Conservation (phyloP, 1,284 basidiomycete genomes). For the Heterobasidion irregulare region DNA sequence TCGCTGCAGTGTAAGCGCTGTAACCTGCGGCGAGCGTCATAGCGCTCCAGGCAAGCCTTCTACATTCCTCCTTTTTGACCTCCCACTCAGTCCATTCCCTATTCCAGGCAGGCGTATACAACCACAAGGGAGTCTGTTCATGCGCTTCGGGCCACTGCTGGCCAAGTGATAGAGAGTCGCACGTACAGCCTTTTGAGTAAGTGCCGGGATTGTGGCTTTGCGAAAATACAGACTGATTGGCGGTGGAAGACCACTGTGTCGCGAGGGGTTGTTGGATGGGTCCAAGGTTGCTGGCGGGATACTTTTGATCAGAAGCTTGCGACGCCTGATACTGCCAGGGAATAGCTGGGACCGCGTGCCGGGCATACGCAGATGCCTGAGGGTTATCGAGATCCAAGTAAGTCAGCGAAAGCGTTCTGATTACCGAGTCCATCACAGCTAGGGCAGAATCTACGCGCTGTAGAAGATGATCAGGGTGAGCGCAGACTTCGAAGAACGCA, state of each 20-base stretch:
- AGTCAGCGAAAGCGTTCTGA: constrained; percentile 50
- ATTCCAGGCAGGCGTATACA: constrained; percentile 56
- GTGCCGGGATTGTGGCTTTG: neutral
- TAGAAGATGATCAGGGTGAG: constrained; percentile 51
- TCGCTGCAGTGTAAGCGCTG: constrained; percentile 49
- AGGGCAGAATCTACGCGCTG: constrained; percentile 49
- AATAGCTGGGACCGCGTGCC: too few relatives aligned
- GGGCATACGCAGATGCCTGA: constrained; percentile 33
- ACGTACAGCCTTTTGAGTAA: constrained; percentile 32
- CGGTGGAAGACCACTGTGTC: neutral
- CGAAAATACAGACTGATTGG: neutral
- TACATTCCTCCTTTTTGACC: constrained; percentile 59
- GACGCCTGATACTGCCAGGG: too few relatives aligned
- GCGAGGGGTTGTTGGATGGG: too few relatives aligned
- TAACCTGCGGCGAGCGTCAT: constrained; percentile 55
- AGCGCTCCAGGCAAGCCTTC: constrained; percentile 66
- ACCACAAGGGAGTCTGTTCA: constrained; percentile 56
- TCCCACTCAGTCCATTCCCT: constrained; percentile 49
- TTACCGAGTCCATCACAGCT: constrained; percentile 55
- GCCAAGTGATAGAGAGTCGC: constrained; percentile 43
- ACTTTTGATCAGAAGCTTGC: too few relatives aligned
- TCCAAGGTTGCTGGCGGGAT: too few relatives aligned
- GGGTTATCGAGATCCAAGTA: constrained; percentile 34
- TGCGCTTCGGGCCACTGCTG: constrained; percentile 36
- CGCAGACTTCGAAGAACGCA: constrained; percentile 62